Evolutionary conservation across 352 stramenopile genomes (phyloP), one percentile per base, ranked within the genome.

Genomic region (Phytophthora crassamura): DNA sequence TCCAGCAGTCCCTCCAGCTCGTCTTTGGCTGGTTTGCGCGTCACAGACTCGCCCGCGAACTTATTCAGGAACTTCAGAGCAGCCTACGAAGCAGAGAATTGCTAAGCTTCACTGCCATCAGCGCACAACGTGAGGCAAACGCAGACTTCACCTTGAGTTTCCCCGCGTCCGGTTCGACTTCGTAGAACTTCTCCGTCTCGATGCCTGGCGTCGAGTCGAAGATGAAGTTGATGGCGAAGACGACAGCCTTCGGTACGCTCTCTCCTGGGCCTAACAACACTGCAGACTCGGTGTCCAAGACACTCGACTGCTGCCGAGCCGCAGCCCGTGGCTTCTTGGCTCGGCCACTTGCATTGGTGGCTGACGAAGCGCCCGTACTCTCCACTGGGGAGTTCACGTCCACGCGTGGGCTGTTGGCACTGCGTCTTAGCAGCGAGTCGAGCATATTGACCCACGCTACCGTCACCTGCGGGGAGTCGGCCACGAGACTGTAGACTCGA

Each of bases 201-300:
- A 94, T 91, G 4, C 86, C 86, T 34, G 86, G 84, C 12, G 75
- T 82, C 33, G 84, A 93, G 45, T 94, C 79, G 54, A 90, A 93
- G 40, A 94, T 94, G 59, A 89, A 94, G 41, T 94, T 82, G 58
- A 94, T 89, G 32, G 82, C 80, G 36, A 75, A 76, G 14, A 82
- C 67, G 38, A 90, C 69, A 3, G 83, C 74, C 32, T 75, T 80
- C 7, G 86, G 86, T 6, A 94, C 73, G 18, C 61, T 58, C 28
- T 93, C 82, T 12, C 72, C 67, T 3, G 79, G 56, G 1, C 72
- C 62, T 1, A 65, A 51, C 1, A 91, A 28, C 22, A 94, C 77
- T 2, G 69, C 52, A 3, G 59, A 86, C 56, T 87, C 80, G 20
- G 68, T 80, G 35, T 86, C 75, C 9, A 88, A 40, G 35, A 72